Evolutionary conservation across 1,284 basidiomycete genomes (phyloP).

Genomic region (Xerocomus amazonicus): DNA sequence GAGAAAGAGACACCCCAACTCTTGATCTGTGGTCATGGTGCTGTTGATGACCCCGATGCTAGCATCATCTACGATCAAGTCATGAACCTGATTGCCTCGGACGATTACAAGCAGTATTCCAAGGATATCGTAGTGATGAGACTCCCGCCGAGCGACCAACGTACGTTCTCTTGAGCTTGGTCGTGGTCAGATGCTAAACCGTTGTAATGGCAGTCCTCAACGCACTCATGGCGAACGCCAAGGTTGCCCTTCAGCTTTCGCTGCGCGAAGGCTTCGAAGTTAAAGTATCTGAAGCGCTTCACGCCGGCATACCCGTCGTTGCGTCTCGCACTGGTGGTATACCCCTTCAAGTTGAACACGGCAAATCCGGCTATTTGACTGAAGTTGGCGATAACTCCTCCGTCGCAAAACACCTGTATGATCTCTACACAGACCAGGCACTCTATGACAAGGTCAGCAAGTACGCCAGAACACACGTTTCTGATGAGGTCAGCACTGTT

Average conservation of each 20-base stretch:
- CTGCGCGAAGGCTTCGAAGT: conserved; percentile 90
- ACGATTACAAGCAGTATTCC: conserved; percentile 53
- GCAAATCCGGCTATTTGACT: conserved; percentile 79
- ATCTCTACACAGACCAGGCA: conserved; percentile 69
- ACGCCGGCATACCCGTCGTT: conserved; percentile 79
- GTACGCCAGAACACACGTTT: conserved; percentile 70
- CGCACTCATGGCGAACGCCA: conserved; percentile 70
- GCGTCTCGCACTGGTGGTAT: conserved; percentile 83
- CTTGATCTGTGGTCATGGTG: conserved; percentile 83
- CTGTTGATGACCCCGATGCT: conserved; percentile 82
- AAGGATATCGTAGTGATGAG: conserved; percentile 77
- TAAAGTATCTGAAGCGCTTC: conserved; percentile 87
- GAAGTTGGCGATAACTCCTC: conserved; percentile 67
- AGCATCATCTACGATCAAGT: conserved; percentile 83
- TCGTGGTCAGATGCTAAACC: neutral
- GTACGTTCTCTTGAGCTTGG: conserved; percentile 40
- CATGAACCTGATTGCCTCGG: conserved; percentile 52
- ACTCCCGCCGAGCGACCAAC: conserved; percentile 74
- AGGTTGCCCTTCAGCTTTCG: conserved; percentile 74
- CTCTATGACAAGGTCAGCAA: conserved; percentile 61
- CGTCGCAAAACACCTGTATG: conserved; percentile 70
- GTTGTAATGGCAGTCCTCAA: conserved; percentile 56
- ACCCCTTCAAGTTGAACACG: conserved; percentile 80
- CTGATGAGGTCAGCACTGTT: conserved; percentile 76
- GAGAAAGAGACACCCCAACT: conserved; percentile 71